Evolutionary conservation across 2,329 filamentous ascomycete genomes (phyloP), one percentile per base, ranked within the genome.

Genomic region (Cytospora piceicola): DNA sequence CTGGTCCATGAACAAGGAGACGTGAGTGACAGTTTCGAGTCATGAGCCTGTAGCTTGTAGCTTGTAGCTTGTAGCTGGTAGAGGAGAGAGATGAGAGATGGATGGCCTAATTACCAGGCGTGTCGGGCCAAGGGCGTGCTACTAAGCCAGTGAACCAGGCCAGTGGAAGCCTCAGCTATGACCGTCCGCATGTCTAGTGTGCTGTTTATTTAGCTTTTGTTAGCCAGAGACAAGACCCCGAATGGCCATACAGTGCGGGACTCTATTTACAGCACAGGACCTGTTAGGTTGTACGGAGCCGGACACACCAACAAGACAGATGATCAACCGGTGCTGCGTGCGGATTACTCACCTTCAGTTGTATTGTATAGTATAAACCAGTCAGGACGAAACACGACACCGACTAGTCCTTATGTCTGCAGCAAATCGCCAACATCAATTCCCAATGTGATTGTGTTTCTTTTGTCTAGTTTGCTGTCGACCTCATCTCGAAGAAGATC

Each of bases 161-260:
- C n/a, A n/a, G n/a, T n/a, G n/a, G n/a, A 32, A 54, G 29, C 61
- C 30, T 63, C 53, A 63, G 61, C 61, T 63, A 63, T 57, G 61
- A 57, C 53, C 61, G 61, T 34, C 61, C n/a, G 17, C 42, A 49
- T 22, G 42, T 36, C 32, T 36, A 14, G 9, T 15, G 34, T 36
- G 27, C 27, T 29, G 27, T 36, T 36, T 14, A 4, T 36, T 36
- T 36, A 36, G n/a, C n/a, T 49, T 24, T 5, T 24, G n/a, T 24
- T 24, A 22, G 17, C 20, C 17, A 49, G n/a, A 24, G 46, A 49
- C 46, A 49, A 9, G 11, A 14, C n/a, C n/a, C 24, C 24, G 46
- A 1, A 46, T 24, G 46, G 9, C 22, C 8, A 9, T 49, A 49
- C 46, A 49, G 46, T 49, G 46, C 46, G 46, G n/a, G n/a, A 14